Base-by-base conservation (phyloP, 768 basidiomycete species). In the Kwoniella sp. region DNA sequence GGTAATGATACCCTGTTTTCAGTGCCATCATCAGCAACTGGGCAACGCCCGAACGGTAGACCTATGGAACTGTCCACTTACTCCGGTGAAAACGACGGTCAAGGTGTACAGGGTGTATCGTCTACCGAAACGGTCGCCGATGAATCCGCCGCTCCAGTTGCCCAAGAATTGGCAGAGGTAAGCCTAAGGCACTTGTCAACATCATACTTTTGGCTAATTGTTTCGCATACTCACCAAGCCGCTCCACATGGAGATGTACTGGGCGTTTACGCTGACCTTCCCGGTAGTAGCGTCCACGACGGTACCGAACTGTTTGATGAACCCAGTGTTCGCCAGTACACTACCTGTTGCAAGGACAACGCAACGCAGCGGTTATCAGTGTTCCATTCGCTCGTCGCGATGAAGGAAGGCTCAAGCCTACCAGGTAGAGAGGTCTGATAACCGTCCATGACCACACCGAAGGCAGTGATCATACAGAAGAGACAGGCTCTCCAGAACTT, bases 201-300 rank as follows among this genome's bases (percentile, higher is more conserved):
- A 11, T 20, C 1, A 13, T 17, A 4, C 20, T 4, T 28, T 23
- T 31, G 20, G 28, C 53, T 17, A 37, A 34, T 29, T 66, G 65
- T 23, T 52, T 56, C 1, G 4, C 26, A 65, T 11, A 25, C 58
- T 54, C 26, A 51, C 41, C 31, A 69, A 26, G 15, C 69, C 72
- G 34, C 55, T 45, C 72, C 72, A 73, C 22, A 61, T 45, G 26
- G 69, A 66, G 13, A 73, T 63, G 31, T 70, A 60, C 52, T 58
- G 45, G 1, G 69, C 63, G 38, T 62, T 30, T 11, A 62, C 52
- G 37, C 53, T 55, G 17, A 54, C 4, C 45, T 45, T 22, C 5
- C 61, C 61, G 17, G 61, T 62, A 7, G 51, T 9, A 0, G 61
- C 11, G 45, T 45, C 8, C 4, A 47, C 41, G 2, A 62, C 52